These are phyloP conservation scores for Lolium multiflorum DNA, from an alignment of 176 grass and related monocot species.

Conservation along the genomic window DNA sequence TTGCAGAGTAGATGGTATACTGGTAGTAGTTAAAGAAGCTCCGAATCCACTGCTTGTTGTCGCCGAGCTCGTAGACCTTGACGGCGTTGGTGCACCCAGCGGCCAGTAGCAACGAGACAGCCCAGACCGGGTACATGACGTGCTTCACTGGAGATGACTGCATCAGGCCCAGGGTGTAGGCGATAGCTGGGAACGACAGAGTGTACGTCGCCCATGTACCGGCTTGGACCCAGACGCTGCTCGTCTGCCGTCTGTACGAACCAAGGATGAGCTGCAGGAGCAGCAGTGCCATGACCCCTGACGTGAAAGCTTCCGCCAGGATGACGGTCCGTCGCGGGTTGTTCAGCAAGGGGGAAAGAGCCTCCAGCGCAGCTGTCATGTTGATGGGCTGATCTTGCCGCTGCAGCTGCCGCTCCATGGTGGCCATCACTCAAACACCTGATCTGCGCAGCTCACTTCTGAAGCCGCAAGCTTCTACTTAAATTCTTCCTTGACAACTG, in stretches of 20 bases:
- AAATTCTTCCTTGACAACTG: too few relatives aligned
- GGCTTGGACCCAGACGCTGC: background rate
- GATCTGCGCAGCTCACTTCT: too few relatives aligned
- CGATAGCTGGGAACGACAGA: background rate
- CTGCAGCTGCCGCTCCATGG: background rate
- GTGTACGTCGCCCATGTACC: background rate
- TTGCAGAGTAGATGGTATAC: background rate
- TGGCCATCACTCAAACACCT: background rate
- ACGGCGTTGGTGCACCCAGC: constrained; percentile 6
- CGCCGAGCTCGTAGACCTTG: background rate
- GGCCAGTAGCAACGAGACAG: background rate
- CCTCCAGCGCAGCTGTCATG: background rate
- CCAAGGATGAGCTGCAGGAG: background rate
- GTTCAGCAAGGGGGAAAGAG: background rate
- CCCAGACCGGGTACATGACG: constrained; percentile 2
- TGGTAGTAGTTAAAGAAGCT: background rate
- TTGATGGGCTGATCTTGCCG: background rate
- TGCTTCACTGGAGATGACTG: background rate
- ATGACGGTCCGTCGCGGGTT: background rate
- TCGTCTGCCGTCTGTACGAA: background rate
- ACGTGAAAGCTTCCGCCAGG: background rate
- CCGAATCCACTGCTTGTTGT: constrained; percentile 2
- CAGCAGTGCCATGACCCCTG: background rate
- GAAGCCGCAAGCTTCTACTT: too few relatives aligned
- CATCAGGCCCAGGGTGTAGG: background rate